A percentile compares a stretch with the other conserved stretches of the same genome.
These are phyloP conservation scores for Hyaloperonospora brassicae DNA, from an alignment of 352 stramenopile genomes.

Conservation along the genomic window DNA sequence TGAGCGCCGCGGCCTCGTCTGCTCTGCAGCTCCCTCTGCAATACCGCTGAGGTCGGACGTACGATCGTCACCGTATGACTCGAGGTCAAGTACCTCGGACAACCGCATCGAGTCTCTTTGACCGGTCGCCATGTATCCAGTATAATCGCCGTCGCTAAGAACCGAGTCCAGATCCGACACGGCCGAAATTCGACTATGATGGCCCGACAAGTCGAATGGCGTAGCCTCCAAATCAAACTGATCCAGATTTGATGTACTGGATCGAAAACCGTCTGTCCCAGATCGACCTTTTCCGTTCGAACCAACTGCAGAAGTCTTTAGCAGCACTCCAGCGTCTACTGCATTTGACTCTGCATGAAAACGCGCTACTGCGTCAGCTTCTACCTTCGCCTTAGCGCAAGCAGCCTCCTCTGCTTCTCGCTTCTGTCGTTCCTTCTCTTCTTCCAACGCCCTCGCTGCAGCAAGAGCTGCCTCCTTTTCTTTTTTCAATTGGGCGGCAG, in stretches of 20 bases:
- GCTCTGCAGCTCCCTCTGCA: constrained; percentile 32
- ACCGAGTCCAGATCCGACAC: constrained; percentile 56
- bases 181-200: constrained; percentile 53
- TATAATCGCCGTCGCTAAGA: constrained; percentile 54
- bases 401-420: constrained; percentile 32
- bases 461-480: constrained; percentile 48
- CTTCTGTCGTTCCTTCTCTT: constrained; percentile 39
- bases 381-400: constrained; percentile 26
- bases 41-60: constrained; percentile 55
- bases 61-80: constrained; percentile 39
- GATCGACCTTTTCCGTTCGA: constrained; percentile 22
- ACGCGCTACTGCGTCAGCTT: constrained; percentile 18
- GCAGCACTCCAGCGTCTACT: constrained; percentile 19
- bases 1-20: constrained; percentile 18
- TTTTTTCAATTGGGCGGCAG: constrained; percentile 34
- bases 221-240: constrained; percentile 64
- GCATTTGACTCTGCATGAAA: constrained; percentile 29
- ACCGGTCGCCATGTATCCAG: constrained; percentile 39
- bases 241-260: constrained; percentile 41
- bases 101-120: constrained; percentile 61
- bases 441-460: constrained; percentile 34
- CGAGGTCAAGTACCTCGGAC: constrained; percentile 72
- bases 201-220: constrained; percentile 24
- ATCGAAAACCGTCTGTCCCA: constrained; percentile 25
- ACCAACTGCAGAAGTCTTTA: constrained; percentile 26